A percentile compares a stretch with the other conserved stretches of the same genome.
These are phyloP conservation scores for Coniosporium uncinatum DNA, from an alignment of 2,329 filamentous ascomycete genomes.

Conservation along the genomic window DNA sequence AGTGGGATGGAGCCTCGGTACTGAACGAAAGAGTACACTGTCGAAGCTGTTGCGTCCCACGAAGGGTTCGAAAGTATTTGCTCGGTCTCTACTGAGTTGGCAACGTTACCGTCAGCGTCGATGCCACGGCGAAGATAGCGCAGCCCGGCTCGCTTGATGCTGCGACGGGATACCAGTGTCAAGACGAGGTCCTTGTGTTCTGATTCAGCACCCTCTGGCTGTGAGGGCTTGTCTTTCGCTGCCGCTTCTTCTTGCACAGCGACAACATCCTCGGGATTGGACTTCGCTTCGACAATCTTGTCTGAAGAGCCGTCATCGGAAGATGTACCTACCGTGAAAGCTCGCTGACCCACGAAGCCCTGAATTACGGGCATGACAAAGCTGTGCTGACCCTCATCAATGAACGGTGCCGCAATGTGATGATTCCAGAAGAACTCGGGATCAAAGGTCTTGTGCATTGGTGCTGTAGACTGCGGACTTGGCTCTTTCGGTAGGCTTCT, in stretches of 20 bases:
- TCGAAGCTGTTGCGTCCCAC: conserved; percentile 49
- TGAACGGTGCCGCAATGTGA: conserved; percentile 67
- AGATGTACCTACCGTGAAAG: conserved; percentile 64
- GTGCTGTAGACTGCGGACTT: neutral
- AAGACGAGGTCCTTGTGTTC: conserved; percentile 57
- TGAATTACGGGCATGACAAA: conserved; percentile 83
- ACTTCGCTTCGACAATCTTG: neutral
- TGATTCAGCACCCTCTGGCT: conserved; percentile 33
- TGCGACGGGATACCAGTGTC: conserved; percentile 90
- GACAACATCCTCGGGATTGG: conserved; percentile 11
- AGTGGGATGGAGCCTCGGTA: conserved; percentile 87
- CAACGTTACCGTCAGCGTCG: conserved; percentile 82
- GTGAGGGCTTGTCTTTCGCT: conserved; percentile 17
- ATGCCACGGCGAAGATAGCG: conserved; percentile 87
- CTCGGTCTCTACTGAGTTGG: conserved; percentile 93
- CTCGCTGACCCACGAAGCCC: conserved; percentile 85
- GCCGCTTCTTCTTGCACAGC: conserved; percentile 20
- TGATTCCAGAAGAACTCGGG: conserved; percentile 84
- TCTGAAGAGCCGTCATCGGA: conserved; percentile 25
- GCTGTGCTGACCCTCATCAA: conserved; percentile 63
- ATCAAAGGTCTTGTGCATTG: neutral
- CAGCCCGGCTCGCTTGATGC: conserved; percentile 78
- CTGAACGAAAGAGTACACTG: conserved; percentile 80
- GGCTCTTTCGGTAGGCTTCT: conserved; percentile 44
- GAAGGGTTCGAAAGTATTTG: conserved; percentile 75